Evolutionary conservation across 2,329 filamentous ascomycete genomes (phyloP).

Genomic region (Stagonosporopsis tanaceti): DNA sequence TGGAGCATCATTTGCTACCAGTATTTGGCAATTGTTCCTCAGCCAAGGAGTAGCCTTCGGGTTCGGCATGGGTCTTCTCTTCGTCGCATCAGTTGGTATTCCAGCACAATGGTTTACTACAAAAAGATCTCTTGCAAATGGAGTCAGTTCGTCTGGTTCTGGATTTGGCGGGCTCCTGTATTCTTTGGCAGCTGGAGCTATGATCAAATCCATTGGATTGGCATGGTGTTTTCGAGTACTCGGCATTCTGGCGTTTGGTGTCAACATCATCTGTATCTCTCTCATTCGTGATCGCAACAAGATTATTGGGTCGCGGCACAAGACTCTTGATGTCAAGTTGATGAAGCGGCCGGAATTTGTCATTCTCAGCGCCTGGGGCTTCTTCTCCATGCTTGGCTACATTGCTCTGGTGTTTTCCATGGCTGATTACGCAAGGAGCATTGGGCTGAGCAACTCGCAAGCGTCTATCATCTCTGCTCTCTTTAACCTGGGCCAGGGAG

Average conservation of each 20-base stretch:
- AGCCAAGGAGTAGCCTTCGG: conserved; percentile 52
- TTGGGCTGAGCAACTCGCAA: conserved; percentile 51
- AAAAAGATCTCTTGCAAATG: conserved; percentile 50
- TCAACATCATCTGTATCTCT: conserved; percentile 35
- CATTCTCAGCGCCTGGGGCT: conserved; percentile 51
- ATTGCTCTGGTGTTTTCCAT: conserved; percentile 56
- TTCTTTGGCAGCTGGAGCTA: conserved; percentile 38
- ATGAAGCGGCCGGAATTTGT: conserved; percentile 38
- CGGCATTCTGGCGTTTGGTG: conserved; percentile 37
- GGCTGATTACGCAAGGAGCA: conserved; percentile 54
- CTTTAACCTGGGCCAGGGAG: conserved; percentile 56
- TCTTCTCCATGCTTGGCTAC: conserved; percentile 57
- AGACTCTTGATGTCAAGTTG: conserved; percentile 36
- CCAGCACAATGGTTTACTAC: conserved; percentile 53
- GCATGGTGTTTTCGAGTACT: conserved; percentile 55
- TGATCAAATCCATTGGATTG: conserved; percentile 45
- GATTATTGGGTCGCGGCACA: conserved; percentile 41
- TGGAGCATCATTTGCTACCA: conserved; percentile 44
- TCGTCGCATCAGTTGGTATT: conserved; percentile 45
- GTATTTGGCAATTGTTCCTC: conserved; percentile 52
- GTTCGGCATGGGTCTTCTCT: conserved; percentile 49
- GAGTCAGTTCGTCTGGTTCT: conserved; percentile 48
- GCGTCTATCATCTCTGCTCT: conserved; percentile 52
- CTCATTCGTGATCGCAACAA: conserved; percentile 45
- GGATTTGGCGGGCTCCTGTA: conserved; percentile 49